phyloP scores from a whole-genome alignment of 768 basidiomycete genomes.

The Vararia minispora region DNA sequence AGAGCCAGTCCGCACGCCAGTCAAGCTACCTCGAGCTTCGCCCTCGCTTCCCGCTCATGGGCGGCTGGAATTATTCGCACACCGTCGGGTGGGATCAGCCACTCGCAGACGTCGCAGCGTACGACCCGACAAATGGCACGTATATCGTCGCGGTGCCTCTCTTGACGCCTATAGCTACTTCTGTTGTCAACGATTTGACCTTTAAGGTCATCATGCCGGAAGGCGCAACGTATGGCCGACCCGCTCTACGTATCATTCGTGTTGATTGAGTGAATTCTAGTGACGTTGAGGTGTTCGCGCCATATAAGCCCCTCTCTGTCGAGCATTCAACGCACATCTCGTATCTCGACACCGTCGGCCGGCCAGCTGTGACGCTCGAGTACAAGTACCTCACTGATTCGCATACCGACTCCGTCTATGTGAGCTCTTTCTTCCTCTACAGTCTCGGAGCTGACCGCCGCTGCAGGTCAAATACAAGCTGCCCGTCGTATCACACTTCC shows the following conservation, averaged over 20 bases:
- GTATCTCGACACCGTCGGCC: conserved; percentile 87
- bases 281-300: conserved; percentile 62
- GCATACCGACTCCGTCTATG: conserved; percentile 74
- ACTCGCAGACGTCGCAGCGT: conserved; percentile 58
- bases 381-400: conserved; percentile 70
- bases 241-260: neutral
- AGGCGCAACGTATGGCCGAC: conserved; percentile 73
- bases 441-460: conserved; percentile 6
- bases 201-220: conserved; percentile 82
- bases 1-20: conserved; percentile 38
- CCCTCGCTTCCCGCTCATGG: conserved; percentile 87
- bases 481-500: conserved; percentile 66
- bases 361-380: conserved; percentile 63
- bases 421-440: conserved; percentile 30
- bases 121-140: conserved; percentile 47
- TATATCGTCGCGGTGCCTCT: conserved; percentile 79
- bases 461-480: conserved; percentile 83
- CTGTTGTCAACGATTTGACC: conserved; percentile 73
- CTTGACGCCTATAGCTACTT: conserved; percentile 68
- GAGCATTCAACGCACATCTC: conserved; percentile 60
- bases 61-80: conserved; percentile 97
- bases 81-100: conserved; percentile 92
- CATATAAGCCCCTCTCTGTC: conserved; percentile 65
- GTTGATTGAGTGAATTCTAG: conserved; percentile 38
- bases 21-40: conserved; percentile 69